phyloP scores from a whole-genome alignment of 192 early-diverging fungal species.

The Oehlia diaphana region DNA sequence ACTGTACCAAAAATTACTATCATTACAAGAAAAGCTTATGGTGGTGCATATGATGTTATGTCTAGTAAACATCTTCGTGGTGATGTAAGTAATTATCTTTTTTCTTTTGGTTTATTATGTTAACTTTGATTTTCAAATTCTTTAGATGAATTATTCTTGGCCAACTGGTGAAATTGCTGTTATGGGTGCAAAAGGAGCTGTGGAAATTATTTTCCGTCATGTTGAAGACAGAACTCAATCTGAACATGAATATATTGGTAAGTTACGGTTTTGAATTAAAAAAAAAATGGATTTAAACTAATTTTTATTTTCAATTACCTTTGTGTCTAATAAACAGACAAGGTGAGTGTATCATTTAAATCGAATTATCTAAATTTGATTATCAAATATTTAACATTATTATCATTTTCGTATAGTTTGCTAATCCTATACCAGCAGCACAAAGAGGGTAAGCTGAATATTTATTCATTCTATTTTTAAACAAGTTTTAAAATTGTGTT shows the following conservation, averaged over 20 bases:
- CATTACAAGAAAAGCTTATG: constrained; percentile 95
- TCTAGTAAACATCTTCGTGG: constrained; percentile 93
- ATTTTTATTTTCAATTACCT: neutral
- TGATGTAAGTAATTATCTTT: constrained; percentile 45
- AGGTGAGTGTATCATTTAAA: neutral
- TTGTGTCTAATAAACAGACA: neutral
- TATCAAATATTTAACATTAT: neutral
- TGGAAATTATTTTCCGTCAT: constrained; percentile 91
- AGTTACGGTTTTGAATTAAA: constrained; percentile 22
- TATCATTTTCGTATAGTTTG: constrained; percentile 52
- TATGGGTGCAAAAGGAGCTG: constrained; percentile 88
- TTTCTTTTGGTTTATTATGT: neutral
- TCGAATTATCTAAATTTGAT: neutral
- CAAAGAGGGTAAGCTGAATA: constrained; percentile 72
- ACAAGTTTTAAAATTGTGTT: neutral
- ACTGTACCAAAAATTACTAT: constrained; percentile 96
- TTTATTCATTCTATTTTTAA: neutral
- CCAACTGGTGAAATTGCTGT: constrained; percentile 98
- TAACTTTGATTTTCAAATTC: neutral
- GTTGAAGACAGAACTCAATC: constrained; percentile 61
- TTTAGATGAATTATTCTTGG: constrained; percentile 79
- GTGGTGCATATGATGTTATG: constrained; percentile 98
- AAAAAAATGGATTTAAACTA: neutral
- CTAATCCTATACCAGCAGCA: constrained; percentile 92
- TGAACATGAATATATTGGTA: constrained; percentile 84